A percentile compares a stretch with the other conserved stretches of the same genome.
Evolutionary conservation across 2,329 filamentous ascomycete species (phyloP).

Genomic region (Pseudogymnoascus pannorum): DNA sequence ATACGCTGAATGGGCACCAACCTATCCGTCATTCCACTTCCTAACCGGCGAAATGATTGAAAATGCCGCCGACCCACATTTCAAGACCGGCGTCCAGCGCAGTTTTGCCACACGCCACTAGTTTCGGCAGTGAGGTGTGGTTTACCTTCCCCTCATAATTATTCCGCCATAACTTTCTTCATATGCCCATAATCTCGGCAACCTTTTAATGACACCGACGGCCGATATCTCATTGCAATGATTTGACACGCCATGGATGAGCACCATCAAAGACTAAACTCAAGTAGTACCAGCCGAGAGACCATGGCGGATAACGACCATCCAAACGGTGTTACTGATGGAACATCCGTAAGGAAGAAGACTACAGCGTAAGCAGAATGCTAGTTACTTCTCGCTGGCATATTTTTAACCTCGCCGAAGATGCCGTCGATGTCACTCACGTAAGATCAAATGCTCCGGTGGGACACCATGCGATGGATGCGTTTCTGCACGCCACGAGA

Average conservation of each 20-base stretch:
- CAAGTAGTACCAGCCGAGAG: not conserved
- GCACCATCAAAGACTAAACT: not conserved
- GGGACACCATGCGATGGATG: slow-evolving; percentile 29
- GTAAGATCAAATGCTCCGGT: slow-evolving; percentile 31
- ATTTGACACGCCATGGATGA: not conserved
- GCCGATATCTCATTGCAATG: not conserved
- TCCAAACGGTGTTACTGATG: not conserved
- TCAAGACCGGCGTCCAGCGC: not conserved
- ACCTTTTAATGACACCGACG: not conserved
- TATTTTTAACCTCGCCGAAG: not conserved
- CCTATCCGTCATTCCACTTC: not conserved
- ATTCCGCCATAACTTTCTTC: not conserved
- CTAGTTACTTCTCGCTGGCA: not conserved
- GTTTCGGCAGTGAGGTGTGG: not conserved
- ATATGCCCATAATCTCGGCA: not conserved
- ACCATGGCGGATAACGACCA: not conserved
- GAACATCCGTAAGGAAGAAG: not conserved
- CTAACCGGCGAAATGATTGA: not conserved
- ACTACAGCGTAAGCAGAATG: not conserved
- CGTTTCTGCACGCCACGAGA: slow-evolving; percentile 15
- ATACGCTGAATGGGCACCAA: not conserved
- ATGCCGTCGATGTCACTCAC: slow-evolving; percentile 14
- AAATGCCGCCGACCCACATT: not conserved
- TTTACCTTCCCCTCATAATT: not conserved
- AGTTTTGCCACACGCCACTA: not conserved